phyloP scores from a whole-genome alignment of 306 rosid species.

The Alnus rubra region DNA sequence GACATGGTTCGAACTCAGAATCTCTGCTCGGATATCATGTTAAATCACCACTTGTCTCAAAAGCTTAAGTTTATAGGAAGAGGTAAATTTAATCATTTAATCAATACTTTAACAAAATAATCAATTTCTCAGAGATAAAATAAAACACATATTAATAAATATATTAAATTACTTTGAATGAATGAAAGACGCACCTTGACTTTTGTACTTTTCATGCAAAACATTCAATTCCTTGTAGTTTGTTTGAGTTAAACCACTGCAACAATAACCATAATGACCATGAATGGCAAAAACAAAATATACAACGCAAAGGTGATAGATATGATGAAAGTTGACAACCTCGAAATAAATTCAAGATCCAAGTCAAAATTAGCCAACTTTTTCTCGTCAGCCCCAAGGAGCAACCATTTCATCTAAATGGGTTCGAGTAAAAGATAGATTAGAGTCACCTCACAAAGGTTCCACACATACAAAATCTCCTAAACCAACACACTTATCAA shows the following conservation, averaged over 20 bases:
- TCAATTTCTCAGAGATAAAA: background rate
- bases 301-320: slow-evolving; percentile 1
- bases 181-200: slow-evolving; percentile 51
- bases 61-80: no score
- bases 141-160: background rate
- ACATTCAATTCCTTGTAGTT: slow-evolving; percentile 80
- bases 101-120: background rate
- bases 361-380: background rate
- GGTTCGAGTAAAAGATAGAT: background rate
- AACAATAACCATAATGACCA: slow-evolving; percentile 15
- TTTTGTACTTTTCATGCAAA: slow-evolving; percentile 74
- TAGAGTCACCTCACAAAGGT: background rate
- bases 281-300: slow-evolving; percentile 11
- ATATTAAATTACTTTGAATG: background rate
- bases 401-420: background rate
- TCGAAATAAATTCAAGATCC: background rate
- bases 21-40: no score
- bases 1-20: no score
- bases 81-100: no score
- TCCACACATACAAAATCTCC: background rate
- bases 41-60: no score
- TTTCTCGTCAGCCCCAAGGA: background rate
- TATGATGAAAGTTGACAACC: background rate
- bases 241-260: slow-evolving; percentile 85
- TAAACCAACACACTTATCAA: background rate